Percentiles rank a stretch among this genome's conserved stretches.
These are phyloP conservation scores for Pseudogymnoascus sp. DNA, from an alignment of 2,329 filamentous ascomycete genomes.

Conservation along the genomic window DNA sequence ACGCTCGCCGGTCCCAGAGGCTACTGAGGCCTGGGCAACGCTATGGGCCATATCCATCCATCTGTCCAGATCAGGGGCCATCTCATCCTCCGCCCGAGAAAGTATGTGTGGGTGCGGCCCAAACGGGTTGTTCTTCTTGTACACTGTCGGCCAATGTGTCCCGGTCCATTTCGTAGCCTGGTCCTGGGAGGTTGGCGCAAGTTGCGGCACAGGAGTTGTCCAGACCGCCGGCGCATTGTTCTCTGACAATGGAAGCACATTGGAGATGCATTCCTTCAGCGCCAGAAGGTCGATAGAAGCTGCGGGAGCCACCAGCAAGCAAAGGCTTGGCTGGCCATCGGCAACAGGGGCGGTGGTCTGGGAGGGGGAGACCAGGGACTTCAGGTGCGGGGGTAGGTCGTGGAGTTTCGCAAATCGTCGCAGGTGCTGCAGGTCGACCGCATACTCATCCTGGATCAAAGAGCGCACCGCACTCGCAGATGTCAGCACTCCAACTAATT, in stretches of 20 bases:
- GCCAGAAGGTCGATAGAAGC: slow-evolving; percentile 41
- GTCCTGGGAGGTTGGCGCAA: slow-evolving; percentile 66
- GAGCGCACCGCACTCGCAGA: slow-evolving; percentile 45
- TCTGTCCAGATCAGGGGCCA: slow-evolving; percentile 53
- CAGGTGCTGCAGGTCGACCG: slow-evolving; percentile 62
- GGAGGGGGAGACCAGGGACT: slow-evolving; percentile 10
- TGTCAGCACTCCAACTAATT: slow-evolving; percentile 8
- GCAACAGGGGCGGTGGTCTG: not conserved
- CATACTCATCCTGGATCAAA: slow-evolving; percentile 51
- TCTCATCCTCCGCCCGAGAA: slow-evolving; percentile 59
- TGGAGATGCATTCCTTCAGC: slow-evolving; percentile 41
- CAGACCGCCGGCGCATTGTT: slow-evolving; percentile 48
- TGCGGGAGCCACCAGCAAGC: slow-evolving; percentile 46
- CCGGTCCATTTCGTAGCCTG: slow-evolving; percentile 69
- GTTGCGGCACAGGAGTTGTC: slow-evolving; percentile 60
- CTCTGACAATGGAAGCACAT: slow-evolving; percentile 13
- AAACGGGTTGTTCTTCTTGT: slow-evolving; percentile 80
- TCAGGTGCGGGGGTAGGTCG: slow-evolving; percentile 48
- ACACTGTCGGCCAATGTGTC: slow-evolving; percentile 77
- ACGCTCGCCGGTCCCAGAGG: slow-evolving; percentile 54
- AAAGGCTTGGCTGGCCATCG: slow-evolving; percentile 31
- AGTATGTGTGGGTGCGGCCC: slow-evolving; percentile 75
- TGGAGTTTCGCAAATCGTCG: slow-evolving; percentile 67
- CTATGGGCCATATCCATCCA: slow-evolving; percentile 63
- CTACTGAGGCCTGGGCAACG: slow-evolving; percentile 53